Evolutionary conservation across 2,329 filamentous ascomycete species (phyloP), one percentile per base, ranked within the genome.

Genomic region (Acrodontium crateriforme): DNA sequence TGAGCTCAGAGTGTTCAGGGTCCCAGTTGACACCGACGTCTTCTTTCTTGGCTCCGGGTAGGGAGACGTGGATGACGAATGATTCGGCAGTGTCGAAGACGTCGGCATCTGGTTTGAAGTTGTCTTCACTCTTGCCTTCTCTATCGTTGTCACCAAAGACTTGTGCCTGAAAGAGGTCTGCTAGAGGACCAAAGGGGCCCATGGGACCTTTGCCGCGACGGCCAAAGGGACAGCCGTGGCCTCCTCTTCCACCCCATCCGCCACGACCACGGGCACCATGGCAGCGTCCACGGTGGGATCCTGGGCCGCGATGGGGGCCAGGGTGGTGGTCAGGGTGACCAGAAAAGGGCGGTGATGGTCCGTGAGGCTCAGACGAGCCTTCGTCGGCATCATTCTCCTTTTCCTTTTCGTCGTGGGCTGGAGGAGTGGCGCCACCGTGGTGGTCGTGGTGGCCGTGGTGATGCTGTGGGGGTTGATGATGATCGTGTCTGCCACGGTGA

Each of bases 21-120:
- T 87, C 72, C 70, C 78, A 91, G 51, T 75, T 74, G 24, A 89
- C 70, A 32, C 69, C 76, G 5, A 89, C 60, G 45, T 89, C 79
- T 44, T 81, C 69, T 55, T 84, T 85, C 56, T 75, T 75, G 2
- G 76, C 80, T 15, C 82, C 82, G 0, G 83, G 79, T 0, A 91
- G 64, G 1, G 79, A 75, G 25, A 72, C 47, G 52, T 89, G 80
- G 6, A 89, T 57, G 23, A 83, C 59, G 49, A 74, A 84, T 9
- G 70, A 55, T 17, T 59, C 55, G 5, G 70, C 55, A 4, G 74
- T 78, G 49, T 77, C 69, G 60, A 87, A 89, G 38, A 85, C 58
- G 49, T 91, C 82, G 30, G 75, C 60, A n/a, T 76, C 71, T 1
- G 78, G 77, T 4, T 54, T 52, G 52, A 80, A 78, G 32, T 60